phyloP scores from a whole-genome alignment of 768 basidiomycete species.

The Cystofilobasidium bisporidii region DNA sequence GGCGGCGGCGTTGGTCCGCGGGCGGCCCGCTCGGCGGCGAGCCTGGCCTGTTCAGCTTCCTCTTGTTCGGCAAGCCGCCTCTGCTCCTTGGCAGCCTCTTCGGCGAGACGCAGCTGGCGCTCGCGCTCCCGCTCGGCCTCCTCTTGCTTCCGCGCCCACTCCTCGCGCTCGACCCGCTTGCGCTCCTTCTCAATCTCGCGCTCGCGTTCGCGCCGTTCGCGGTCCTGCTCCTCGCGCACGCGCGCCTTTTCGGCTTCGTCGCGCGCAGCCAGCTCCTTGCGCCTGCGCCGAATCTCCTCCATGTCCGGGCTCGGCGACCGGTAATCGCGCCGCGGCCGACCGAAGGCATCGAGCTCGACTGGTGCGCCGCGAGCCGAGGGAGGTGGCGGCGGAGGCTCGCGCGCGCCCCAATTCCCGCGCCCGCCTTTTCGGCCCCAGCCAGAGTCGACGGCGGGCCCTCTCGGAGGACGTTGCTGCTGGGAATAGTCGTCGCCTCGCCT shows the following conservation, averaged over 20 bases:
- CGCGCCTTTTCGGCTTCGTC: background rate
- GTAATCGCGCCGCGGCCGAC: slow-evolving; percentile 2
- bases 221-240: background rate
- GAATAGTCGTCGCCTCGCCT: background rate
- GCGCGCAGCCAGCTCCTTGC: background rate
- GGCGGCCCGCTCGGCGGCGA: background rate
- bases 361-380: background rate
- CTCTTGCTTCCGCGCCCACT: background rate
- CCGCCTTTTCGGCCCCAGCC: background rate
- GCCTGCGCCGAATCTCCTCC: slow-evolving; percentile 6
- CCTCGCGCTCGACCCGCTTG: background rate
- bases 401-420: background rate
- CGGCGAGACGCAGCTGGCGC: background rate
- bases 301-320: slow-evolving; percentile 11
- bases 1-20: background rate
- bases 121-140: background rate
- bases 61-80: background rate
- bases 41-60: background rate
- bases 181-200: background rate
- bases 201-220: background rate
- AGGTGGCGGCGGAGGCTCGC: background rate
- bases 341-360: slow-evolving; percentile 8
- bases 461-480: background rate
- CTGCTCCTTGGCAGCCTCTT: background rate
- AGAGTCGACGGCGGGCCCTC: background rate